A percentile compares a stretch with the other conserved stretches of the same genome.
phyloP scores from a whole-genome alignment of 164 flowering plant genomes.

The Umbilicus rupestris region DNA sequence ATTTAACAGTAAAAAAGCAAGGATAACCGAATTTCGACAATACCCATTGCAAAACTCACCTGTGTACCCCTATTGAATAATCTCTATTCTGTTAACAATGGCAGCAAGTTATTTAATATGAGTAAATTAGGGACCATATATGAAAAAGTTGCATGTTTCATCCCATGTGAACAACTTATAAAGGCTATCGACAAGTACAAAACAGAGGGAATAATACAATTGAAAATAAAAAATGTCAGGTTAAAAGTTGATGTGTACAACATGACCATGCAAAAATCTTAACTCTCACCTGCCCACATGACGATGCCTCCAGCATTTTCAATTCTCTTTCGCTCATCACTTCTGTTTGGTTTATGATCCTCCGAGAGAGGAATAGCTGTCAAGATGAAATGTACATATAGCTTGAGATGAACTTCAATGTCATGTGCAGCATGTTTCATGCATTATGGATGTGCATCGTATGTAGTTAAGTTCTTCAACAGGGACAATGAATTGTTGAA shows the following conservation, averaged over 20 bases:
- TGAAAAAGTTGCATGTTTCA: not conserved
- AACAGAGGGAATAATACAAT: not conserved
- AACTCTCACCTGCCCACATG: constrained; percentile 87
- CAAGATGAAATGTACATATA: not conserved
- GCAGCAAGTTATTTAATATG: not conserved
- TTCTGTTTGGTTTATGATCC: constrained; percentile 96
- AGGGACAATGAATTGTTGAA: not conserved
- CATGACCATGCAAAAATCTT: not conserved
- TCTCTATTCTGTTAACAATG: too few species aligned
- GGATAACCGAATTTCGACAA: too few species aligned
- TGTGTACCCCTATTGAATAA: not conserved
- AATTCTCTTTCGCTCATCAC: constrained; percentile 92
- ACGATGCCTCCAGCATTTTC: constrained; percentile 97
- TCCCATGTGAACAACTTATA: not conserved
- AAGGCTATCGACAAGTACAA: not conserved
- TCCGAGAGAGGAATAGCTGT: constrained; percentile 93
- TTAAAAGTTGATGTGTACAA: not conserved
- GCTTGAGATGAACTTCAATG: not conserved
- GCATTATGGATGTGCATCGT: not conserved
- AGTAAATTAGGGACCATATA: not conserved
- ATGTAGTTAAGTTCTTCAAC: not conserved
- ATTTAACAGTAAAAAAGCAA: not conserved
- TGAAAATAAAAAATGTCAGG: not conserved
- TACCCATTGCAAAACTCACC: not conserved
- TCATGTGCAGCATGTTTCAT: not conserved